These are phyloP conservation scores for Chimonanthus praecox DNA, from an alignment of 164 flowering plant species.

Conservation along the genomic window DNA sequence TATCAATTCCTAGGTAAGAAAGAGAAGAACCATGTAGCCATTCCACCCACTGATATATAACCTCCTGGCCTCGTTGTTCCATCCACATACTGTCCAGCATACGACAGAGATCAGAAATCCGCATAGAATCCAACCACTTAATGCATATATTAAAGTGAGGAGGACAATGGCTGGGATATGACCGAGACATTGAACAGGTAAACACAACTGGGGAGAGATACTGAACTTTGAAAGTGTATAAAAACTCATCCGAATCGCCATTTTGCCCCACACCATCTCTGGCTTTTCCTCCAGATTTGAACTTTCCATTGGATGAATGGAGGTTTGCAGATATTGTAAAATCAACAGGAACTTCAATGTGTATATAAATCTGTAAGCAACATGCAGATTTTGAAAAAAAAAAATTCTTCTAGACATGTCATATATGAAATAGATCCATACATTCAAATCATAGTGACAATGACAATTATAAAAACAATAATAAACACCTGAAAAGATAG, in stretches of 20 bases:
- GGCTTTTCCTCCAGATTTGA: constrained; percentile 15
- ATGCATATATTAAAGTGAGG: constrained; percentile 62
- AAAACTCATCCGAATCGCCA: constrained; percentile 36
- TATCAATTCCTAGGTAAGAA: constrained; percentile 52
- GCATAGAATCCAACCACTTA: constrained; percentile 63
- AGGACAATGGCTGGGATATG: constrained; percentile 76
- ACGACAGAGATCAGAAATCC: constrained; percentile 55
- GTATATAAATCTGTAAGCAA: constrained; percentile 52
- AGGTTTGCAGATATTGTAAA: constrained; percentile 44
- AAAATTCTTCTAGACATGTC: neutral
- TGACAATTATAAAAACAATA: neutral
- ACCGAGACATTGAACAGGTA: constrained; percentile 68
- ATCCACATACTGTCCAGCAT: constrained; percentile 70
- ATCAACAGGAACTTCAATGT: constrained; percentile 47
- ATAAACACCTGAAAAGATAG: constrained; percentile 53
- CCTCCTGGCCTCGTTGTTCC: constrained; percentile 54
- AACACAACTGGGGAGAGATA: constrained; percentile 72
- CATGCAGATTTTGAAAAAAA: constrained; percentile 4
- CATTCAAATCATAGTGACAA: neutral
- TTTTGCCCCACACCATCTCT: neutral
- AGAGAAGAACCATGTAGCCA: constrained; percentile 71
- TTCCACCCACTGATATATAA: constrained; percentile 77
- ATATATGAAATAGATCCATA: neutral
- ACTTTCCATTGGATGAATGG: constrained; percentile 22
- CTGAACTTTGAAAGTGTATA: constrained; percentile 61